Percentiles rank a stretch among this genome's conserved stretches.
These are phyloP conservation scores for Acmispon strigosus DNA, from an alignment of 306 rosid genomes.

Conservation along the genomic window DNA sequence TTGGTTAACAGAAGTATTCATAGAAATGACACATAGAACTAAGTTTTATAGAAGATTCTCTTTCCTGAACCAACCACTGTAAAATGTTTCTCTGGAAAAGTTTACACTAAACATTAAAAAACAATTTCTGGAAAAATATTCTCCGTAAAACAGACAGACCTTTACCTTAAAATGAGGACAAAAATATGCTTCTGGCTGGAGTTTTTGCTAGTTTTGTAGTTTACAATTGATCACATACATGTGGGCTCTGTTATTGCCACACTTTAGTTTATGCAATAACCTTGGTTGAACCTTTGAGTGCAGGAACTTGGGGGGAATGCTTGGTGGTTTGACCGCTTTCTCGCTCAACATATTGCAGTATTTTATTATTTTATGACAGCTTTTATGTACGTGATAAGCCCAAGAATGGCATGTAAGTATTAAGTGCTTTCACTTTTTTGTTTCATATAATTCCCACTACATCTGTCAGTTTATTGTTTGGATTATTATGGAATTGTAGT, in stretches of 20 bases:
- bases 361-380: constrained; percentile 77
- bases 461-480: constrained; percentile 8
- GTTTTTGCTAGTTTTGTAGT: not conserved
- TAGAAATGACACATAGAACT: not conserved
- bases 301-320: constrained; percentile 97
- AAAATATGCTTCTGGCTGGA: not conserved
- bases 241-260: not conserved
- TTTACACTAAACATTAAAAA: not conserved
- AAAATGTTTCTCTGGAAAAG: not conserved
- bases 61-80: not conserved
- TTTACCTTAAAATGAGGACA: not conserved
- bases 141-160: not conserved
- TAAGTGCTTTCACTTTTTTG: constrained; percentile 2
- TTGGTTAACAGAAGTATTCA: not conserved
- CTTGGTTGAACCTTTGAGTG: constrained; percentile 21
- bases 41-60: not conserved
- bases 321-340: constrained; percentile 99
- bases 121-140: not conserved
- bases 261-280: constrained; percentile 5
- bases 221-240: not conserved
- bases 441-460: constrained; percentile 7
- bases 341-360: constrained; percentile 87
- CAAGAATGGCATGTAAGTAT: constrained; percentile 97
- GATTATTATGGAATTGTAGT: not conserved
- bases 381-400: constrained; percentile 75